A percentile compares a stretch with the other conserved stretches of the same genome.
Conservation (phyloP, 208 protist genomes). For the Histomonas meleagridis region DNA sequence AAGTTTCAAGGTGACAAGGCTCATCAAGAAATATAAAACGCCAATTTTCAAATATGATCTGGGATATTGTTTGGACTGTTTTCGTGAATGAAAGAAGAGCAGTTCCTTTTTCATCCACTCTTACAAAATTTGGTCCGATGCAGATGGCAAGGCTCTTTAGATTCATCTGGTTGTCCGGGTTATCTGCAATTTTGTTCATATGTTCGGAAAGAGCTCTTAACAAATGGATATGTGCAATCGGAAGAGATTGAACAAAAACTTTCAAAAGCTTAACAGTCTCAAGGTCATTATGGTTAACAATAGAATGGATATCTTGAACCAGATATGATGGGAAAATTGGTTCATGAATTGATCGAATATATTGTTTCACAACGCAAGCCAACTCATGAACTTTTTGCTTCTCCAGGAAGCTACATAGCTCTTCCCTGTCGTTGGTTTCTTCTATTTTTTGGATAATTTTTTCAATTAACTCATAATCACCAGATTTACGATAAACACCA, state of each 20-base stretch:
- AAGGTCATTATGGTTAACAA: neutral
- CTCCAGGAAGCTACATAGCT: neutral
- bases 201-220: neutral
- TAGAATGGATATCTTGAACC: neutral
- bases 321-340: neutral
- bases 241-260: neutral
- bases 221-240: neutral
- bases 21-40: neutral
- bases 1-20: too few relatives aligned
- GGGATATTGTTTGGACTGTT: neutral
- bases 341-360: neutral
- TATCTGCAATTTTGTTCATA: neutral
- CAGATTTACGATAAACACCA: neutral
- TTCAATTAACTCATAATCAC: neutral
- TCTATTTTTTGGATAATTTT: neutral
- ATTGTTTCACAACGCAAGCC: neutral
- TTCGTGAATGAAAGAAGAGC: neutral
- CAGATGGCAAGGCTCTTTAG: neutral
- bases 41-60: neutral
- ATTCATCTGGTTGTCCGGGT: neutral
- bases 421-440: neutral
- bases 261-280: neutral
- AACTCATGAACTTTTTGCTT: neutral
- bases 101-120: neutral
- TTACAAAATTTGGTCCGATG: neutral